Base-by-base conservation (phyloP, 495 filamentous ascomycete species). In the Podospora australis region DNA sequence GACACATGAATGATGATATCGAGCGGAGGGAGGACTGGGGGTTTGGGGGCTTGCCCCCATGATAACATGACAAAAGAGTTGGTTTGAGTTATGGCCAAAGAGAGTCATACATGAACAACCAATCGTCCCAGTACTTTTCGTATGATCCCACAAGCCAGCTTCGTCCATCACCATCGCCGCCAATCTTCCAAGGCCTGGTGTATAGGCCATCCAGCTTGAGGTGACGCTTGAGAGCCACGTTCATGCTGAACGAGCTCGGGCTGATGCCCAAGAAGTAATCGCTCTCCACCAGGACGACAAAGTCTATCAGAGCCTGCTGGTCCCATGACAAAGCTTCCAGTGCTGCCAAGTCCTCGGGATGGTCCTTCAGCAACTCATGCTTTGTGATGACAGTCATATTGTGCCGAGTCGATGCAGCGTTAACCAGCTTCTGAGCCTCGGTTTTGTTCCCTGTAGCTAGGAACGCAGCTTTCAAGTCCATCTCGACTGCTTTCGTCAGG, bases 81-180 rank as follows among this genome's bases (percentile, higher is more conserved):
- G n/a, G n/a, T n/a, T n/a, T n/a, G n/a, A n/a, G n/a, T 56, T 39
- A 71, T 16, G 70, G 66, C 69, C 70, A 73, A 51, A 73, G 53
- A 0, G 68, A 68, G 26, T 73, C 70, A 29, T 60, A 73, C 69
- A 73, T 73, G 24, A 68, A 73, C 6, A 71, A 46, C 69, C 69
- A 72, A 25, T 73, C 66, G 14, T 70, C 63, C 67, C 66, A 72
- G 39, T 72, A 73, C 4, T 59, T 46, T 16, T 64, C 55, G 39
- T 67, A 67, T 6, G 54, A 63, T 2, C 70, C 70, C 1, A 68
- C 55, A 23, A 73, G 50, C 69, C 68, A 70, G 24, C 69, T 73
- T 22, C 65, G 46, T 17, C 59, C 67, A 43, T 73, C 69, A 0
- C 70, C 60, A 3, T 54, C 56, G 3, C 65, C 64, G 6, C 69